Evolutionary conservation across 139 green algal species (phyloP), one percentile per base, ranked within the genome.

Genomic region (Picochlorum sp.): DNA sequence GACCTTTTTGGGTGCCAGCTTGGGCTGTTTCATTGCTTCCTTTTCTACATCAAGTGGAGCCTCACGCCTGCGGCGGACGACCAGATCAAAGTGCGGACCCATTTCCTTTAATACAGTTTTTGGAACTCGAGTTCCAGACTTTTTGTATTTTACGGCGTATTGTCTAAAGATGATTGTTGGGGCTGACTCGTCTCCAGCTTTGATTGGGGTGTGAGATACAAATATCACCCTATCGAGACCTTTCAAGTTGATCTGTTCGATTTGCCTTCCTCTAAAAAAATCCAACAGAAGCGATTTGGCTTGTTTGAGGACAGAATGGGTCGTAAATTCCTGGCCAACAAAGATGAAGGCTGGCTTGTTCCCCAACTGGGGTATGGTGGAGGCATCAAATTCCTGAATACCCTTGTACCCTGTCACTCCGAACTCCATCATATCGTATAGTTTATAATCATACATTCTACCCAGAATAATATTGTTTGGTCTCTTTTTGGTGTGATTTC

Each of bases 381-480:
- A 30, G 16, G 54, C 59, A 24, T 38, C 63, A 66, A 82, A 85
- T 4, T 70, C 71, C 2, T 62, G 66, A 57, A 95, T 84, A 18
- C 38, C 23, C 54, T 71, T 78, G 61, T 71, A 85, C 13, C 60
- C 47, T 60, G 79, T 67, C 5, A 96, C 74, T 0, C 88, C 85
- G 32, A 96, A 71, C 68, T 96, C 89, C 6, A 95, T 47, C 49
- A 84, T 68, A 72, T 99, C 94, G 59, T 88, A 91, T 47, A 99
- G 51, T 3, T 83, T 80, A 62, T 80, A 80, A 72, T 97, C 87
- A 63, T 84, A 97, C 61, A 98, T 82, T 20, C 93, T 77, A 2
- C 94, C 94, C 3, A 98, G 49, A 2, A 88, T 73, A 3, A 99
- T 65, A 75, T 96, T 97, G 81, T 98, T 71, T 9, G 94, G 94